Base-by-base conservation (phyloP, 2,329 filamentous ascomycete species). In the Sporothrix pseudoabietina region DNA sequence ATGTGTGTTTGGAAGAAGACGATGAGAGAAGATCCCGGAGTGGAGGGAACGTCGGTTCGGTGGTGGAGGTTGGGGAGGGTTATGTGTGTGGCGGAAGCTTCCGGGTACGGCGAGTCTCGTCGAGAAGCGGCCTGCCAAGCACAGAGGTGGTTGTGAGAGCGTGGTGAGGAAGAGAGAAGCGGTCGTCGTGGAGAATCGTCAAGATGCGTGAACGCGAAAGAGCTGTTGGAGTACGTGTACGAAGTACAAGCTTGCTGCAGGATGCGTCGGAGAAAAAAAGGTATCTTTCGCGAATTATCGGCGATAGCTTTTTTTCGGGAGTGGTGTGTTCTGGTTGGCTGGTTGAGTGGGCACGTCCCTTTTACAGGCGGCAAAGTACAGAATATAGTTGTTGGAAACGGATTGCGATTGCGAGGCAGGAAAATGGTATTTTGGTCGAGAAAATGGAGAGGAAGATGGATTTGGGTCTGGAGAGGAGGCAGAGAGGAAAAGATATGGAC, bases 231-330 rank as follows among this genome's bases (percentile, higher is more conserved):
- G 44, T 65, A 44, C 39, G 61, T 44, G 57, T 66, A 32, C 26
- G 52, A 68, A 44, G 57, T 66, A 32, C 26, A 68, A 68, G 65
- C 65, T 49, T 68, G 26, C 65, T 19, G 30, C 66, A 52, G 16
- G 26, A 22, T 52, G 66, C 66, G 30, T 54, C 47, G 47, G 66
- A 30, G 47, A 8, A 41, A 69, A 16, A 54, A 54, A 32, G 44
- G 63, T 65, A 47, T 26, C 19, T 44, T 47, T 69, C 30, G 66
- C 47, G 66, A 69, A 54, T 69, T 69, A 52, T 69, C 44, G 30
- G 47, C 66, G 47, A 69, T 54, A 41, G 66, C 66, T 69, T 32
- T 69, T 54, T 68, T 69, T 54, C 66, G 66, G 47, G 66, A n/a
- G 66, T 35, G 22, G 41, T 69, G 14, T 30, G 35, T 16, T 52